These are phyloP conservation scores for Hypomyces rosellus DNA, from an alignment of 2,329 filamentous ascomycete species.

Conservation along the genomic window DNA sequence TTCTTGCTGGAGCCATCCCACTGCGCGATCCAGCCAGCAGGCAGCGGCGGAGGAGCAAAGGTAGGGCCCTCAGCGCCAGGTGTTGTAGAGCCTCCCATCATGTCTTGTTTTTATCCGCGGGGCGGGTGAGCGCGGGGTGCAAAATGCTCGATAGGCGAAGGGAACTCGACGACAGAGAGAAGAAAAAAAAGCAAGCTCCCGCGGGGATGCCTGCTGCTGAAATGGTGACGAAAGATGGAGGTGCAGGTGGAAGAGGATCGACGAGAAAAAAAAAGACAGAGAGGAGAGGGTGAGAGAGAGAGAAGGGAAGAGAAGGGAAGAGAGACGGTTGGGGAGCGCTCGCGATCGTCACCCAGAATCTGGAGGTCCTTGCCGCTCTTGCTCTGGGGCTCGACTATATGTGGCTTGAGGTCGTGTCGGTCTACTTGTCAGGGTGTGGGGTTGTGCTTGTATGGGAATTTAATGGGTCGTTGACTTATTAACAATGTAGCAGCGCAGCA, in stretches of 20 bases:
- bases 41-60: constrained; percentile 54
- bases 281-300: constrained; percentile 12
- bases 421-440: too few relatives aligned
- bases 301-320: too few relatives aligned
- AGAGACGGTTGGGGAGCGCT: constrained; percentile 8
- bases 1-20: constrained; percentile 60
- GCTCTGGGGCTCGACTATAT: background rate
- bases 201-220: constrained; percentile 1
- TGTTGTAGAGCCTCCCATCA: constrained; percentile 52
- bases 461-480: too few relatives aligned
- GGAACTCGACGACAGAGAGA: background rate
- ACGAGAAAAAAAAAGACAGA: constrained; percentile 10
- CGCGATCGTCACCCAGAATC: constrained; percentile 11
- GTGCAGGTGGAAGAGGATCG: background rate
- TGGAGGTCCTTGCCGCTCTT: background rate
- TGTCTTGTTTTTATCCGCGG: background rate
- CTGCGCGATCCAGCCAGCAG: constrained; percentile 63
- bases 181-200: background rate
- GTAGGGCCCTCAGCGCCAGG: constrained; percentile 54
- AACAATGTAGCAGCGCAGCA: too few relatives aligned
- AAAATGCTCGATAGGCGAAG: background rate
- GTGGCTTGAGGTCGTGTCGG: too few relatives aligned
- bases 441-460: too few relatives aligned
- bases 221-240: background rate
- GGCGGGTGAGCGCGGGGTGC: background rate